phyloP scores from a whole-genome alignment of 2,329 filamentous ascomycete genomes.

The Microdochium paspali region DNA sequence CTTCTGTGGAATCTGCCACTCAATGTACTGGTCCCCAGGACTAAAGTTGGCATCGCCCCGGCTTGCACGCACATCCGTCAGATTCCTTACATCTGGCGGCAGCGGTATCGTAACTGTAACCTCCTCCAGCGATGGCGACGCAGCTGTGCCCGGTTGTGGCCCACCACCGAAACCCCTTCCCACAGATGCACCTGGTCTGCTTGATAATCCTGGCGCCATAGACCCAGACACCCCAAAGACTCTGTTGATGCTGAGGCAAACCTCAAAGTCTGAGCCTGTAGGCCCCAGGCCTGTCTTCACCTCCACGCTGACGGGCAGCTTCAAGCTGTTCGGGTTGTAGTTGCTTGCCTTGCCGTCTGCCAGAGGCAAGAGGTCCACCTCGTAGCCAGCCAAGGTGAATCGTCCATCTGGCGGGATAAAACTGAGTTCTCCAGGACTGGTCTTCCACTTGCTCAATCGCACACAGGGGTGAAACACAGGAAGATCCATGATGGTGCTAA shows the following conservation, averaged over 20 bases:
- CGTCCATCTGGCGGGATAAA: constrained; percentile 93
- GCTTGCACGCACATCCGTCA: constrained; percentile 72
- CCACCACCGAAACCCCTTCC: constrained; percentile 30
- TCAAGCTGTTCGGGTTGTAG: constrained; percentile 53
- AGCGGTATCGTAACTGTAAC: constrained; percentile 71
- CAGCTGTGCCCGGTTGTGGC: constrained; percentile 42
- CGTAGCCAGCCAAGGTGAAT: constrained; percentile 89
- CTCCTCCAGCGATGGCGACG: constrained; percentile 61
- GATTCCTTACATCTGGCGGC: constrained; percentile 67
- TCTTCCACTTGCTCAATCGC: constrained; percentile 78
- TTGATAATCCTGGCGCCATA: constrained; percentile 26
- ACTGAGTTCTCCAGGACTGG: constrained; percentile 82
- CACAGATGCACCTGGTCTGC: constrained; percentile 28
- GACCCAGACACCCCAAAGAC: constrained; percentile 40
- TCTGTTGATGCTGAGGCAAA: constrained; percentile 63
- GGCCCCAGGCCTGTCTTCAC: constrained; percentile 72
- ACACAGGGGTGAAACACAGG: constrained; percentile 97
- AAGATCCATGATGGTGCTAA: constrained; percentile 68
- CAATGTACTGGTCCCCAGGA: constrained; percentile 59
- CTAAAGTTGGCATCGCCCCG: constrained; percentile 78
- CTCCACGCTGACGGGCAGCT: constrained; percentile 73
- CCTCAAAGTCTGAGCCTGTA: constrained; percentile 77
- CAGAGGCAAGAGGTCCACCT: constrained; percentile 79
- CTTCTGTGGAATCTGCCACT: constrained; percentile 76
- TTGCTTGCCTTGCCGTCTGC: constrained; percentile 46